Conservation (phyloP, 768 basidiomycete genomes). For the Lentinula lateritia region DNA sequence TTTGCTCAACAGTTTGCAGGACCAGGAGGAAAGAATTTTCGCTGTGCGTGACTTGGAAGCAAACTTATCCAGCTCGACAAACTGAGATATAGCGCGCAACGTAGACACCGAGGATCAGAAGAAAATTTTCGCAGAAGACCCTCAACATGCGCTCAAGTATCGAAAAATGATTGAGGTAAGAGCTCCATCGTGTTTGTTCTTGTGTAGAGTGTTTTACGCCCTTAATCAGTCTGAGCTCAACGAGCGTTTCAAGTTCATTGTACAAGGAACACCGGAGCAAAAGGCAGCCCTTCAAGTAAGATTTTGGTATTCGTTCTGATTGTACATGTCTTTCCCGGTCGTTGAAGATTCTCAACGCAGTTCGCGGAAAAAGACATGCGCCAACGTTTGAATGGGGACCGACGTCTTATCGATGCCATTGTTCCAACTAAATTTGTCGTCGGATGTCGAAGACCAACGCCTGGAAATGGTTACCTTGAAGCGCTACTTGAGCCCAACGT, state of each 20-base stretch:
- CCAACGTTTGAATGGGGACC: conserved; percentile 11
- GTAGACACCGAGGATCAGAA: conserved; percentile 12
- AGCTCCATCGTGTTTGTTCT: not conserved
- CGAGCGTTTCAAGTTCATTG: conserved; percentile 23
- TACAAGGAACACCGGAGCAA: conserved; percentile 34
- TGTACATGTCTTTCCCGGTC: not conserved
- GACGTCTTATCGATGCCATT: conserved; percentile 19
- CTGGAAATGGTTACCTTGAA: conserved; percentile 47
- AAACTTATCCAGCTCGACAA: not conserved
- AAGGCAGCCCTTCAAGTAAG: conserved; percentile 35
- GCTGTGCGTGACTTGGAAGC: conserved; percentile 5
- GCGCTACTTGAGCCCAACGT: conserved; percentile 43
- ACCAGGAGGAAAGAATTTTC: conserved; percentile 22
- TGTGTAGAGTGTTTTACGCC: conserved; percentile 1
- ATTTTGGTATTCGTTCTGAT: not conserved
- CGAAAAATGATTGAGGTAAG: conserved; percentile 19
- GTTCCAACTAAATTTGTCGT: conserved; percentile 37
- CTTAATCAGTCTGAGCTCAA: conserved; percentile 22
- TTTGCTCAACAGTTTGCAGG: conserved; percentile 25
- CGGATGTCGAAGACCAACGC: conserved; percentile 43
- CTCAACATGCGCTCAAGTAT: conserved; percentile 31
- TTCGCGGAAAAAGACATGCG: conserved; percentile 21
- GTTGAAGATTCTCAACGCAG: not conserved
- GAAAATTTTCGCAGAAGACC: conserved; percentile 29
- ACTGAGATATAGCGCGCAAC: not conserved